These are phyloP conservation scores for Talaromyces funiculosus DNA, from an alignment of 2,329 filamentous ascomycete species.

Conservation along the genomic window DNA sequence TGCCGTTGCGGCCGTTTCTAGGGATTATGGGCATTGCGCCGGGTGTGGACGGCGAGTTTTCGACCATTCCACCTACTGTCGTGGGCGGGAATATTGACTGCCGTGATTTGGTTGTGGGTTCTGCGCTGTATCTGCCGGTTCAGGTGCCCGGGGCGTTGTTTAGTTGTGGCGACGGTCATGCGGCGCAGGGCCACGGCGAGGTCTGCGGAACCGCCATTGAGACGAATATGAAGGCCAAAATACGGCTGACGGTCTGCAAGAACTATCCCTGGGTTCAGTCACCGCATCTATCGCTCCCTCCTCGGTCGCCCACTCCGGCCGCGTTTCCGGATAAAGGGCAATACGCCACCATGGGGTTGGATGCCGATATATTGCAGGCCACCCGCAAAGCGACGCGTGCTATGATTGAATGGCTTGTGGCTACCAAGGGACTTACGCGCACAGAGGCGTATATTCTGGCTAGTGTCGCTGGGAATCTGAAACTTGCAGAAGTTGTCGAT, in stretches of 20 bases:
- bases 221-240: constrained; percentile 46
- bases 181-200: constrained; percentile 51
- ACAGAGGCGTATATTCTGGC: constrained; percentile 50
- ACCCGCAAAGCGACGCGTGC: constrained; percentile 45
- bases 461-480: constrained; percentile 47
- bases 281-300: constrained; percentile 45
- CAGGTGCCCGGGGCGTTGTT: constrained; percentile 48
- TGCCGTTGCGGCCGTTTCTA: constrained; percentile 49
- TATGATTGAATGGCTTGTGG: constrained; percentile 47
- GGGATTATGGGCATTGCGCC: constrained; percentile 51
- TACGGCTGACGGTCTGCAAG: constrained; percentile 47
- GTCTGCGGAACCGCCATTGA: constrained; percentile 54
- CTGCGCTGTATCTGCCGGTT: constrained; percentile 47
- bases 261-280: constrained; percentile 42
- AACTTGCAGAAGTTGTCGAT: constrained; percentile 50
- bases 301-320: constrained; percentile 21
- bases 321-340: constrained; percentile 32
- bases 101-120: constrained; percentile 44
- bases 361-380: constrained; percentile 45
- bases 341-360: constrained; percentile 47
- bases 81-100: constrained; percentile 54
- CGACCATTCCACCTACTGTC: constrained; percentile 48
- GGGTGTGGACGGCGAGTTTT: constrained; percentile 40
- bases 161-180: constrained; percentile 52
- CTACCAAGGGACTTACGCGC: constrained; percentile 42